phyloP scores from a whole-genome alignment of 1,284 basidiomycete species.

The Ganoderma meredithae region DNA sequence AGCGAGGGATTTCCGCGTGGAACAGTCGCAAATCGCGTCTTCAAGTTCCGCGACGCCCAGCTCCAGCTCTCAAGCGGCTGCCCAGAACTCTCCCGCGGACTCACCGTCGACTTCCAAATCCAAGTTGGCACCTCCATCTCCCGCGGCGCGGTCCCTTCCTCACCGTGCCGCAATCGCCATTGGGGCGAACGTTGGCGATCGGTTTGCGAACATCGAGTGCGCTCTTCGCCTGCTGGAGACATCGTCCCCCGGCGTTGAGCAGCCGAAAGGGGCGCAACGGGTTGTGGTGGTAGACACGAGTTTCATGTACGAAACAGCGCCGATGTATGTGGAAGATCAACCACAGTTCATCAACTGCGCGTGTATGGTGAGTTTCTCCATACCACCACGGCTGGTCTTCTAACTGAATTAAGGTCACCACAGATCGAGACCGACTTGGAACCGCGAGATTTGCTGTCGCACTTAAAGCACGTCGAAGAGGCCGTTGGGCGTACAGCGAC shows the following conservation, averaged over 20 bases:
- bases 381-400: too few relatives aligned
- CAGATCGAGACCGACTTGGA: constrained; percentile 80
- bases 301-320: constrained; percentile 92
- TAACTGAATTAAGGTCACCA: neutral
- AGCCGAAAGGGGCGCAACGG: constrained; percentile 29
- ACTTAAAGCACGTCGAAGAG: constrained; percentile 81
- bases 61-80: neutral
- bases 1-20: constrained; percentile 42
- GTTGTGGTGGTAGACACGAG: constrained; percentile 79
- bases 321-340: constrained; percentile 97
- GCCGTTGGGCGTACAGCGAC: constrained; percentile 85
- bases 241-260: constrained; percentile 42
- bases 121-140: neutral
- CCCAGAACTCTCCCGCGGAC: neutral
- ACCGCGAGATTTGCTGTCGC: constrained; percentile 67
- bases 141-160: constrained; percentile 1
- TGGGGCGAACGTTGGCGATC: constrained; percentile 92
- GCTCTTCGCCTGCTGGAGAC: constrained; percentile 71
- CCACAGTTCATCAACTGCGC: constrained; percentile 92
- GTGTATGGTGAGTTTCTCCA: constrained; percentile 69
- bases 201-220: constrained; percentile 83
- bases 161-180: constrained; percentile 76
- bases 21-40: constrained; percentile 3
- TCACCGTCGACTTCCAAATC: neutral
- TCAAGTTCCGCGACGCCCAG: neutral